phyloP scores from a whole-genome alignment of 164 flowering plant genomes.

The Malania oleifera region DNA sequence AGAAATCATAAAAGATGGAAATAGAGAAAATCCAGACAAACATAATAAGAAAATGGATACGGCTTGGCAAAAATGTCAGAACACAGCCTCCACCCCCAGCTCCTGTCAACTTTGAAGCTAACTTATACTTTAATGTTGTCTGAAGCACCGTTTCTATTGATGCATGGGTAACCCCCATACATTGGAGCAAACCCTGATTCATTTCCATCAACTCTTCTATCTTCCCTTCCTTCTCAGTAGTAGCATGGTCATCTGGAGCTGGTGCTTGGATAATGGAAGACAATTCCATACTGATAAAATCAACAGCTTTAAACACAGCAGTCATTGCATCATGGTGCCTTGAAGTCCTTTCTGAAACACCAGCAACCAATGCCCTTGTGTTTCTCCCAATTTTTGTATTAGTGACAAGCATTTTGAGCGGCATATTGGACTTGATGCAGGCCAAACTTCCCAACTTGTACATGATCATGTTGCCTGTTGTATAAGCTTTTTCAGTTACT shows the following conservation, averaged over 20 bases:
- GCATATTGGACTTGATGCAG: constrained; percentile 54
- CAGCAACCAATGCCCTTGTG: constrained; percentile 92
- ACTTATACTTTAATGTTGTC: constrained; percentile 76
- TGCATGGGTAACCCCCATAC: constrained; percentile 95
- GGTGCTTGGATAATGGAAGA: constrained; percentile 60
- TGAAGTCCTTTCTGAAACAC: constrained; percentile 73
- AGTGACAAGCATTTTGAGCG: constrained; percentile 84
- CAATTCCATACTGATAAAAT: constrained; percentile 81
- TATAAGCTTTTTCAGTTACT: constrained; percentile 8
- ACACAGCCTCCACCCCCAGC: constrained; percentile 99
- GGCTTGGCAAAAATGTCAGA: constrained; percentile 74
- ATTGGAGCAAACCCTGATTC: constrained; percentile 96
- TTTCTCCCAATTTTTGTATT: constrained; percentile 94
- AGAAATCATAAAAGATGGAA: too few species aligned
- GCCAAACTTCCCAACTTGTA: constrained; percentile 68
- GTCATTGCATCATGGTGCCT: constrained; percentile 81
- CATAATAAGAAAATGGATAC: constrained; percentile 53
- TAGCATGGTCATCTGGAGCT: constrained; percentile 51
- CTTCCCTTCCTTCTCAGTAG: constrained; percentile 72
- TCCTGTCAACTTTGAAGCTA: constrained; percentile 86
- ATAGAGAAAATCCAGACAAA: background rate
- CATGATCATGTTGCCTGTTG: constrained; percentile 86
- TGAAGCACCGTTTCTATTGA: constrained; percentile 84
- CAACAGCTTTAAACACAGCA: constrained; percentile 77
- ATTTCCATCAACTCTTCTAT: constrained; percentile 87